Percentiles rank a stretch among this genome's conserved stretches.
phyloP scores from a whole-genome alignment of 2,329 filamentous ascomycete genomes.

The Fusarium burgessii region DNA sequence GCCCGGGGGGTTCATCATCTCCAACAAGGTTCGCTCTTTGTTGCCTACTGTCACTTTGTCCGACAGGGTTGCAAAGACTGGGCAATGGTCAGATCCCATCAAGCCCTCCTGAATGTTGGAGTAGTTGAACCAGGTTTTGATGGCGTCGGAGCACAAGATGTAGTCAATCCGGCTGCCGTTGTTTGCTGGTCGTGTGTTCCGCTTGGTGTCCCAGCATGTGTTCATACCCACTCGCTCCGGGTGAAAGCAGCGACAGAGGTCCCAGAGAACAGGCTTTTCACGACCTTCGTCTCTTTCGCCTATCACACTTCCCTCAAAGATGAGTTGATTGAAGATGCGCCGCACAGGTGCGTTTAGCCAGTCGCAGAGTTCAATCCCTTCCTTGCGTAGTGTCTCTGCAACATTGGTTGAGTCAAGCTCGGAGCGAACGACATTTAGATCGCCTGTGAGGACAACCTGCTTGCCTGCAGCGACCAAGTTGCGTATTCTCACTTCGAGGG shows the following conservation, averaged over 20 bases:
- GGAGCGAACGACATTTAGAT: conserved; percentile 82
- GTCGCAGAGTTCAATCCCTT: conserved; percentile 74
- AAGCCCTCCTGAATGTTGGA: conserved; percentile 93
- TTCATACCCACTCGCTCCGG: conserved; percentile 89
- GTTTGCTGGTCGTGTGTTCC: conserved; percentile 95
- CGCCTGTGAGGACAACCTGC: conserved; percentile 85
- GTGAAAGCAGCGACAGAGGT: conserved; percentile 86
- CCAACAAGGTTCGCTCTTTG: conserved; percentile 66
- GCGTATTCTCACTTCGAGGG: conserved; percentile 84
- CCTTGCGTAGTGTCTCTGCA: conserved; percentile 77
- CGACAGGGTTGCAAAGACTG: conserved; percentile 82
- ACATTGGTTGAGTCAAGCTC: conserved; percentile 82
- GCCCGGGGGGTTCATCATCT: conserved; percentile 82
- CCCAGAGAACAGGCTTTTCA: conserved; percentile 80
- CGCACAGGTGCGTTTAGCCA: conserved; percentile 80
- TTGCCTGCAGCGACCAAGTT: conserved; percentile 87
- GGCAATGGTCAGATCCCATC: conserved; percentile 96
- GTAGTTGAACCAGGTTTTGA: conserved; percentile 82
- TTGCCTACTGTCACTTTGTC: conserved; percentile 68
- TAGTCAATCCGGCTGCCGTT: conserved; percentile 95
- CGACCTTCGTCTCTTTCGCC: conserved; percentile 76
- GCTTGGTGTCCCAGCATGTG: conserved; percentile 95
- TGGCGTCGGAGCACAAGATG: conserved; percentile 82
- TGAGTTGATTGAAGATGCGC: conserved; percentile 86
- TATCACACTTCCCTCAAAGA: conserved; percentile 77